These are phyloP conservation scores for Bolboschoenoplectus hybrid DNA, from an alignment of 202 grass and related monocot genomes.

Conservation along the genomic window DNA sequence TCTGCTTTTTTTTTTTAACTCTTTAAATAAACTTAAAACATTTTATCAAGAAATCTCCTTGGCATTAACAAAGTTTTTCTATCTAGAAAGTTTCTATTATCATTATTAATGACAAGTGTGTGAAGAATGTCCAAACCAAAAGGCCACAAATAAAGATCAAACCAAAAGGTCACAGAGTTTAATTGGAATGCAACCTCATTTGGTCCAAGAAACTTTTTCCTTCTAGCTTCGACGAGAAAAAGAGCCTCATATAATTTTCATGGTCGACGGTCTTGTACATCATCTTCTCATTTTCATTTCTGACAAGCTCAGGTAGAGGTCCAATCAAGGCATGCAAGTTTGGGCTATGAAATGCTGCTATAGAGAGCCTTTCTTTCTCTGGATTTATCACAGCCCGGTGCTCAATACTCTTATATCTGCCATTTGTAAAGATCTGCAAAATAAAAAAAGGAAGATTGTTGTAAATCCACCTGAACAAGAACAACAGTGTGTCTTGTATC, in stretches of 20 bases:
- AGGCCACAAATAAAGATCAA: background rate
- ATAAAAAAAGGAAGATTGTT: background rate
- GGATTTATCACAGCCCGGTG: conserved; percentile 54
- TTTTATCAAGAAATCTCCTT: too few species aligned
- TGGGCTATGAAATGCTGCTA: conserved; percentile 64
- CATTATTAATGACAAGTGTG: background rate
- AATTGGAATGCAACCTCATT: conserved; percentile 44
- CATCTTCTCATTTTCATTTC: background rate
- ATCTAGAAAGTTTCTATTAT: too few species aligned
- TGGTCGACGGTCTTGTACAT: conserved; percentile 56
- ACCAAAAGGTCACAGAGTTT: conserved; percentile 9
- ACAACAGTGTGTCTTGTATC: background rate
- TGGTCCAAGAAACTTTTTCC: conserved; percentile 70
- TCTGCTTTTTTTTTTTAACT: too few species aligned
- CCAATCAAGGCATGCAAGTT: conserved; percentile 46
- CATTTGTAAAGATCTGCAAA: conserved; percentile 65
- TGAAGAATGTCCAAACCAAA: background rate
- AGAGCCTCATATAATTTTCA: conserved; percentile 55
- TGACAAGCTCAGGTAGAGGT: conserved; percentile 44
- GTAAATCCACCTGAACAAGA: background rate
- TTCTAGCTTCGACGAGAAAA: conserved; percentile 67
- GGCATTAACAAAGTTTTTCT: background rate
- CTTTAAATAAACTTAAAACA: too few species aligned
- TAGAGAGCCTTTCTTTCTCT: conserved; percentile 53
- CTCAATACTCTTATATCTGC: conserved; percentile 62